phyloP scores from a whole-genome alignment of 257 asterid species.

The Thymus quinquecostatus region DNA sequence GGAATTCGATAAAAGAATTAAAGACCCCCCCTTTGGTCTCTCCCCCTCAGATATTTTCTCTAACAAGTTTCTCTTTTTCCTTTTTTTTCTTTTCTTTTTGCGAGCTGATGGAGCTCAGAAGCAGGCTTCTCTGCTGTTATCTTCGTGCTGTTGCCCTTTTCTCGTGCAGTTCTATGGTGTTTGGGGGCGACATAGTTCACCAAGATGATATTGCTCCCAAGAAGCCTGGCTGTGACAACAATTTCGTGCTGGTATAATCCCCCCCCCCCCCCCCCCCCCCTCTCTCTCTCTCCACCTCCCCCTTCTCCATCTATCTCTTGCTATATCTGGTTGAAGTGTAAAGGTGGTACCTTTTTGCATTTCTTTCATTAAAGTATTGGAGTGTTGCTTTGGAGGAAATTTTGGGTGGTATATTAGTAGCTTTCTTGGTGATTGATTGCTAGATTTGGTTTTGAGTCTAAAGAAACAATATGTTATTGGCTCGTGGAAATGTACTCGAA shows the following conservation, averaged over 20 bases:
- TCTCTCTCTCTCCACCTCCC: conserved; percentile 9
- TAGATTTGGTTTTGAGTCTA: conserved; percentile 15
- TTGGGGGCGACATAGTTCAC: conserved; percentile 87
- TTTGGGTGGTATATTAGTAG: conserved; percentile 2
- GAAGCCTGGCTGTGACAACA: conserved; percentile 79
- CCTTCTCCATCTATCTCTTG: background rate
- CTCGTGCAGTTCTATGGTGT: conserved; percentile 45
- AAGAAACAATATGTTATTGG: background rate
- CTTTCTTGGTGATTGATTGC: conserved; percentile 21
- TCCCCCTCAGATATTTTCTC: conserved; percentile 9
- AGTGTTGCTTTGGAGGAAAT: background rate
- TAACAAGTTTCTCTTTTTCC: too few species aligned
- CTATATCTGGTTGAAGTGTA: conserved; percentile 8
- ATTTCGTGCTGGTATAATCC: conserved; percentile 72
- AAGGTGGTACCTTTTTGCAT: conserved; percentile 18
- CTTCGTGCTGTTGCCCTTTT: conserved; percentile 43
- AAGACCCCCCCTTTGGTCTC: conserved; percentile 41
- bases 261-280: conserved; percentile 4
- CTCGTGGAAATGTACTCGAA: background rate
- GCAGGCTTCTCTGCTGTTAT: conserved; percentile 41
- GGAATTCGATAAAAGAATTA: conserved; percentile 1
- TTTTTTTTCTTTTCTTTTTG: background rate
- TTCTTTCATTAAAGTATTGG: conserved; percentile 1
- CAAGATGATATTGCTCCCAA: conserved; percentile 80
- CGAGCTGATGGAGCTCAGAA: conserved; percentile 51